Evolutionary conservation across 768 basidiomycete species (phyloP), one percentile per base, ranked within the genome.

Genomic region (Rhizopogon rudus): DNA sequence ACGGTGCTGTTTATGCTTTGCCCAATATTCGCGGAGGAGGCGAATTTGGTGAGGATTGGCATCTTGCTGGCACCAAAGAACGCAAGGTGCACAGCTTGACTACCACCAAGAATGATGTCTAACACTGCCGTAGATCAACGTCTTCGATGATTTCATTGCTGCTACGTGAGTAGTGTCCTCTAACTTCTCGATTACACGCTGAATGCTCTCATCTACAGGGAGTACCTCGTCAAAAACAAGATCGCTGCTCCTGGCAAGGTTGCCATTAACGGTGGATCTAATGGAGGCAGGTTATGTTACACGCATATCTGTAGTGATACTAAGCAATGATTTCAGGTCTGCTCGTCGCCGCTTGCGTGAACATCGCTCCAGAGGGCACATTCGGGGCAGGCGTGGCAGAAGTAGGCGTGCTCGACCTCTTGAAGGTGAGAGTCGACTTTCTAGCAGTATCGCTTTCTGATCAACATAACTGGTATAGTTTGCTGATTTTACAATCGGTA

Each of bases 41-140:
- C 1, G 88, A 91, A 64, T 92, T 91, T 58, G 91, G 91, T 13
- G 87, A 92, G 61, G 79, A 83, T n/a, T 93, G 91, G 91, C 90
- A 93, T 66, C 63, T 78, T 41, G 87, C 79, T 22, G 91, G 88
- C 2, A 84, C 75, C 29, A 76, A 75, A 57, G 89, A 90, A 57
- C 78, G 79, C 51, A 91, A 91, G 77, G 86, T 86, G 50, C 22
- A 66, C 51, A 25, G 3, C 14, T 37, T 49, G 8, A 22, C 5
- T 52, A 6, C 40, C 33, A 12, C 44, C 39, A 22, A 31, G 17
- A 17, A 31, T 12, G 17, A 54, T 17, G 22, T 40, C 58, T 56
- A 52, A 58, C 51, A 17, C 33, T 16, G 28, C 14, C 7, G 33
- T 57, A 88, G 86, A 76, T 75, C 57, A 91, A 90, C 54, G 83